phyloP scores from a whole-genome alignment of 2,329 filamentous ascomycete genomes.

The Phialophora chinensis region DNA sequence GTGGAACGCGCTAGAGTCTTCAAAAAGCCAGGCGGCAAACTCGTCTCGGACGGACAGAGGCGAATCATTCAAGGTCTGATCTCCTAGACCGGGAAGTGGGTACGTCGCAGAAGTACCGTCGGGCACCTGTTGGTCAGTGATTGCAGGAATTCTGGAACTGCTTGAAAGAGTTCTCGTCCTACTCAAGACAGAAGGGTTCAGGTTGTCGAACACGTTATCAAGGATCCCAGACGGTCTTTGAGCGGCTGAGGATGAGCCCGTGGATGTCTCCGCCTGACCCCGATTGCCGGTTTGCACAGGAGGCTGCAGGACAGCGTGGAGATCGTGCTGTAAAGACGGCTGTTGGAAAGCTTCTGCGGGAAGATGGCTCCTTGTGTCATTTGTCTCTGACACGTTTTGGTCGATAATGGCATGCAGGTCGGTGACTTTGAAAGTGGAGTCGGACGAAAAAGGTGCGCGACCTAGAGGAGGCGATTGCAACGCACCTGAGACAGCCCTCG shows the following conservation, averaged over 20 bases:
- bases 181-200: slow-evolving; percentile 38
- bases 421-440: slow-evolving; percentile 16
- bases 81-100: slow-evolving; percentile 51
- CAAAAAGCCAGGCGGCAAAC: slow-evolving; percentile 84
- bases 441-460: slow-evolving; percentile 27
- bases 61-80: slow-evolving; percentile 34
- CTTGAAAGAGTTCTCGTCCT: slow-evolving; percentile 32
- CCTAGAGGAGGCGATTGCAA: slow-evolving; percentile 16
- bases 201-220: slow-evolving; percentile 41
- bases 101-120: slow-evolving; percentile 56
- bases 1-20: slow-evolving; percentile 63
- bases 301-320: slow-evolving; percentile 11
- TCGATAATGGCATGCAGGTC: slow-evolving; percentile 24
- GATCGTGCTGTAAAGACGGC: slow-evolving; percentile 6
- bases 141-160: slow-evolving; percentile 10
- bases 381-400: slow-evolving; percentile 15
- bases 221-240: slow-evolving; percentile 38
- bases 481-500: slow-evolving; percentile 17
- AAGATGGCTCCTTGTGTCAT: slow-evolving; percentile 42
- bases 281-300: slow-evolving; percentile 5
- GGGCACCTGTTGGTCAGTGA: slow-evolving; percentile 44
- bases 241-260: slow-evolving; percentile 22
- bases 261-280: slow-evolving; percentile 29
- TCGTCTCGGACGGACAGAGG: slow-evolving; percentile 84
- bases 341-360: slow-evolving; percentile 1